Conservation (phyloP, 2,329 filamentous ascomycete species). For the Beauveria rudraprayagi region DNA sequence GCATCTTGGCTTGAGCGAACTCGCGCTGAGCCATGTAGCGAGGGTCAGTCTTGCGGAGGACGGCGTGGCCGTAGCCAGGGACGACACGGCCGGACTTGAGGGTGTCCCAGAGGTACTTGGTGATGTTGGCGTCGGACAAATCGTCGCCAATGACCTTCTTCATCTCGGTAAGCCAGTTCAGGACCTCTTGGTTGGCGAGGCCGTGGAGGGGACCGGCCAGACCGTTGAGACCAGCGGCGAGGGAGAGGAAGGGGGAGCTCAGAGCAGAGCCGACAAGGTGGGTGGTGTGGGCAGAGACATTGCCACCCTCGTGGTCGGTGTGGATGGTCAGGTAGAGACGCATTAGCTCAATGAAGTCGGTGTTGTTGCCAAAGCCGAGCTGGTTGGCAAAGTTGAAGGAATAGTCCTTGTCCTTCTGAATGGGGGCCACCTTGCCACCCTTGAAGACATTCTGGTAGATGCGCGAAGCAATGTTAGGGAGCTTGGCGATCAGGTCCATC, state of each 20-base stretch:
- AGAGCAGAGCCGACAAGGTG: constrained; percentile 95
- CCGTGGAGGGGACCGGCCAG: constrained; percentile 97
- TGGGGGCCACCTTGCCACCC: constrained; percentile 92
- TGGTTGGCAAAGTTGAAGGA: constrained; percentile 99
- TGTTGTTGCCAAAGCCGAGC: constrained; percentile 91
- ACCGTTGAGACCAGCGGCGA: constrained; percentile 95
- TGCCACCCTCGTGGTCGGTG: constrained; percentile 99
- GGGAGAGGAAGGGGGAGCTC: constrained; percentile 93
- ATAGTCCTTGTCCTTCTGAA: constrained; percentile 99
- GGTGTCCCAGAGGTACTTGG: constrained; percentile 96
- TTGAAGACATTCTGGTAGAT: constrained; percentile 99
- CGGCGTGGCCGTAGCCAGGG: constrained; percentile 95
- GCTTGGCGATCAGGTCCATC: constrained; percentile 99
- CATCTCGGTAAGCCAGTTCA: constrained; percentile 99
- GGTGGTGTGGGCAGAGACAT: constrained; percentile 96
- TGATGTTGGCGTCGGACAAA: constrained; percentile 92
- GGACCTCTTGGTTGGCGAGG: constrained; percentile 98
- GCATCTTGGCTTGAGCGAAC: constrained; percentile 84
- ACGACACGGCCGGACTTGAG: constrained; percentile 94
- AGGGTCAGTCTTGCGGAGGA: constrained; percentile 98
- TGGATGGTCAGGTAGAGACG: constrained; percentile 99
- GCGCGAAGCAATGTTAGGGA: constrained; percentile 92
- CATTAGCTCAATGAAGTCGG: constrained; percentile 96
- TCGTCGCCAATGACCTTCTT: constrained; percentile 92
- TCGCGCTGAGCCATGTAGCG: constrained; percentile 97